Base-by-base conservation (phyloP, 768 basidiomycete species). In the Panaeolus cyanescens region DNA sequence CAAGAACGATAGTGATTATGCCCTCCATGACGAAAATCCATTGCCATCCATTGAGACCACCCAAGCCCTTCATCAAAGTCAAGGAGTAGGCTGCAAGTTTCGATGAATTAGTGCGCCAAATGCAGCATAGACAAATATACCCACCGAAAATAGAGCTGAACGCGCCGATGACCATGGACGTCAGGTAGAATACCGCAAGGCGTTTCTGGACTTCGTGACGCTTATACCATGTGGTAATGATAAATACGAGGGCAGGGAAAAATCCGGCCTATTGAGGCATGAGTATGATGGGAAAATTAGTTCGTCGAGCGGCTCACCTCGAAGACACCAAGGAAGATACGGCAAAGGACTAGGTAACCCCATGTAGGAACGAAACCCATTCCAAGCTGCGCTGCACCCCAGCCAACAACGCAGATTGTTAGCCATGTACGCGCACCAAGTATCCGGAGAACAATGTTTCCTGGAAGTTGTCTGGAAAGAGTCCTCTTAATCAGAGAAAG, bases 131-230 rank as follows among this genome's bases (percentile, higher is more conserved):
- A 73, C 8, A 63, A 63, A 4, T 72, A 71, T 75, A 64, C 25
- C 39, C 28, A 68, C 67, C 67, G 13, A 68, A 68, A 19, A 62
- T 63, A 2, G 67, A 63, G 31, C 64, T 65, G 61, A 65, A 65
- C 36, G 45, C 54, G 28, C 50, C 62, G 32, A 68, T 53, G 2
- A 66, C 37, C 32, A 64, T 64, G 7, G 68, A 67, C 30, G 54
- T 55, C 2, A 69, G 55, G 50, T 69, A 69, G 54, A 69, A 69
- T 25, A 67, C 53, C 15, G 68, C 66, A 32, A 69, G 66, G 20
- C 76, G 74, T 40, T 76, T 79, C 59, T 81, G 79, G 7, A 80
- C 78, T 65, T 81, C 80, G 56, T 77, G 73, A 2, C 79, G 75
- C 31, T 72, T 76, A 64, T 79, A 80, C 78, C 79, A 80, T 13